Evolutionary conservation across 768 basidiomycete species (phyloP).

Genomic region (Gyrodon lividus): DNA sequence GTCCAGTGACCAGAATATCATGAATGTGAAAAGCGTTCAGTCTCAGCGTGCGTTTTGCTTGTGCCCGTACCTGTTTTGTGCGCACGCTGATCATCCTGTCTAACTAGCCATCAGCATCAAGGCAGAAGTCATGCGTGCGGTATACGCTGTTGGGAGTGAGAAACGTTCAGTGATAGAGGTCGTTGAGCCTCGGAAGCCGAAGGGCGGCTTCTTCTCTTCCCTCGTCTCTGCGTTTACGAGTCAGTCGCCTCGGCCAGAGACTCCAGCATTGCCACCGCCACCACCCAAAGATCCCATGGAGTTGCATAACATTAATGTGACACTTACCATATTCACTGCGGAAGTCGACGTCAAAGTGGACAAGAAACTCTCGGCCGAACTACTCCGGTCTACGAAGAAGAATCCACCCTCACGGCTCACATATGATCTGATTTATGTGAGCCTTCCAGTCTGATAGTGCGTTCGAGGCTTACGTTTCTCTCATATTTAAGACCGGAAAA

Average conservation of each 20-base stretch:
- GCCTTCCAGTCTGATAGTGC: slow-evolving; percentile 18
- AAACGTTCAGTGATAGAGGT: slow-evolving; percentile 44
- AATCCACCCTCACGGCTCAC: slow-evolving; percentile 74
- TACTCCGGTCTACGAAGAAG: slow-evolving; percentile 94
- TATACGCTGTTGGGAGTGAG: slow-evolving; percentile 65
- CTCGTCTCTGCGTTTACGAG: slow-evolving; percentile 27
- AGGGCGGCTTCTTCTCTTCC: slow-evolving; percentile 47
- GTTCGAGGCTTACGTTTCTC: background rate
- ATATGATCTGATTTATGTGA: slow-evolving; percentile 83
- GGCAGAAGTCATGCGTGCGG: slow-evolving; percentile 78
- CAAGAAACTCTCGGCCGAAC: slow-evolving; percentile 65
- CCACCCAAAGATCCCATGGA: slow-evolving; percentile 25
- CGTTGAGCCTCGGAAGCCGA: slow-evolving; percentile 29
- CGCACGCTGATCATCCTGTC: background rate
- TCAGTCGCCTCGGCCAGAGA: slow-evolving; percentile 14
- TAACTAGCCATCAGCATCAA: slow-evolving; percentile 68
- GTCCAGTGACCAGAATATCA: slow-evolving; percentile 56
- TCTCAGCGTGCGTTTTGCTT: slow-evolving; percentile 50
- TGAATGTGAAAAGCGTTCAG: slow-evolving; percentile 67
- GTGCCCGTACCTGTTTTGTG: background rate
- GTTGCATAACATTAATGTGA: slow-evolving; percentile 15
- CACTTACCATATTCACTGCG: slow-evolving; percentile 25
- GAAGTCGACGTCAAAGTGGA: slow-evolving; percentile 59
- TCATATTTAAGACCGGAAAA: slow-evolving; percentile 69
- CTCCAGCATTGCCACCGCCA: slow-evolving; percentile 7